Percentiles rank a stretch among this genome's conserved stretches.
phyloP scores from a whole-genome alignment of 2,329 filamentous ascomycete species.

The Lecanicillium sp. region DNA sequence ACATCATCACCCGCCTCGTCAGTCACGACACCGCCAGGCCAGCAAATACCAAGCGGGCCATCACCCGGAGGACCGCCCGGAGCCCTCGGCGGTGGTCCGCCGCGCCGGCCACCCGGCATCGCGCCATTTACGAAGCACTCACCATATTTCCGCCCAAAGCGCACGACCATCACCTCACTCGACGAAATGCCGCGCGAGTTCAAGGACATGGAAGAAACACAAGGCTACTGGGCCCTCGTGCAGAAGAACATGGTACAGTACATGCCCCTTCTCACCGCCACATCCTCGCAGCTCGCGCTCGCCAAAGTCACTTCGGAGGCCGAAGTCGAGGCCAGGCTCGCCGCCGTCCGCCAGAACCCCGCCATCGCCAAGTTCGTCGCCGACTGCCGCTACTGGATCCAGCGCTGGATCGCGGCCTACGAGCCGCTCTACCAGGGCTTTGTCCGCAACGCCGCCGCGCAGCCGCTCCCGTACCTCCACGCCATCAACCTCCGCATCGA shows the following conservation, averaged over 20 bases:
- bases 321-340: slow-evolving; percentile 26
- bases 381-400: slow-evolving; percentile 33
- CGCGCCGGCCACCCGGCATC: slow-evolving; percentile 25
- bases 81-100: too few species aligned
- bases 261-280: slow-evolving; percentile 29
- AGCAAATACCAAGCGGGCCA: not conserved
- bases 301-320: slow-evolving; percentile 21
- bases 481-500: slow-evolving; percentile 37
- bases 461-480: slow-evolving; percentile 26
- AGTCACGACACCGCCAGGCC: slow-evolving; percentile 12
- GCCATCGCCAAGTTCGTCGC: slow-evolving; percentile 28
- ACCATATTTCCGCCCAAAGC: slow-evolving; percentile 30
- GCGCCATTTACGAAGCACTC: slow-evolving; percentile 33
- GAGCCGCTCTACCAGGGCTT: slow-evolving; percentile 28
- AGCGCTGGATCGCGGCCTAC: slow-evolving; percentile 34
- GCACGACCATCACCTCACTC: slow-evolving; percentile 25
- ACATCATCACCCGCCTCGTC: slow-evolving; percentile 11
- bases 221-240: slow-evolving; percentile 33
- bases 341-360: slow-evolving; percentile 25
- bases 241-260: slow-evolving; percentile 32
- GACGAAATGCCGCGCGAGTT: slow-evolving; percentile 29
- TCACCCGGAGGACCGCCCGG: slow-evolving; percentile 16
- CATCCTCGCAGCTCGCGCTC: slow-evolving; percentile 26
- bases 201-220: slow-evolving; percentile 27
- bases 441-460: slow-evolving; percentile 19